These are phyloP conservation scores for Pythium dissimile DNA, from an alignment of 352 stramenopile species.

Conservation along the genomic window DNA sequence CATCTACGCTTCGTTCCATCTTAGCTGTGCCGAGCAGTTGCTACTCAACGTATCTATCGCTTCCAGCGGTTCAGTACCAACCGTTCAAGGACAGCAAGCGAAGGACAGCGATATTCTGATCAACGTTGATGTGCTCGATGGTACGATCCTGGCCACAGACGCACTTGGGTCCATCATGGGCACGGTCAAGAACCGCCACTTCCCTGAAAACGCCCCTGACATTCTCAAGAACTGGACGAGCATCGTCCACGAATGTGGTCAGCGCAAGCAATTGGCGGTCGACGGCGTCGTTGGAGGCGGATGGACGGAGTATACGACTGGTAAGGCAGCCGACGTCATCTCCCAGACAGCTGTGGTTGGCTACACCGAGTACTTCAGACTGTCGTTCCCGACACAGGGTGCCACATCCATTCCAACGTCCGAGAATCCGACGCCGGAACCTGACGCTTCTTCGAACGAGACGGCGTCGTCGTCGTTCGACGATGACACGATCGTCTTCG, in stretches of 20 bases:
- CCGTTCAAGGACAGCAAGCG: slow-evolving; percentile 12
- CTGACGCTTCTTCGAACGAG: background rate
- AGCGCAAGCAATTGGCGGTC: slow-evolving; percentile 16
- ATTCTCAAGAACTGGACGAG: slow-evolving; percentile 19
- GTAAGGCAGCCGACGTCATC: background rate
- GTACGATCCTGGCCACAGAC: slow-evolving; percentile 13
- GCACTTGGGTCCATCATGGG: slow-evolving; percentile 16
- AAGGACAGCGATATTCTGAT: slow-evolving; percentile 22
- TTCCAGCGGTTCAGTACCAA: slow-evolving; percentile 23
- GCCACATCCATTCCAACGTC: background rate
- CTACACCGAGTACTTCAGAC: background rate
- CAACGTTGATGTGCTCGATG: slow-evolving; percentile 19
- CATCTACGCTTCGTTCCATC: slow-evolving; percentile 20
- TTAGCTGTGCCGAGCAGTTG: slow-evolving; percentile 12
- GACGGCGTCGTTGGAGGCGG: slow-evolving; percentile 24
- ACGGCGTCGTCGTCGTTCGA: background rate
- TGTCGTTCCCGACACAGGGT: background rate
- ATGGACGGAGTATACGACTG: slow-evolving; percentile 13
- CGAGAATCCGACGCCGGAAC: background rate
- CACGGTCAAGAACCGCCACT: slow-evolving; percentile 20
- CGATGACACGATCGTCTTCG: no score
- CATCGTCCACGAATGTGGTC: slow-evolving; percentile 11
- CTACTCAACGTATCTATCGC: slow-evolving; percentile 23
- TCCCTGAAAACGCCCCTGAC: slow-evolving; percentile 20
- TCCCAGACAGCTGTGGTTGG: background rate